A percentile compares a stretch with the other conserved stretches of the same genome.
Evolutionary conservation across 148 eudicot genomes (phyloP).

Genomic region (Camellia japonica): DNA sequence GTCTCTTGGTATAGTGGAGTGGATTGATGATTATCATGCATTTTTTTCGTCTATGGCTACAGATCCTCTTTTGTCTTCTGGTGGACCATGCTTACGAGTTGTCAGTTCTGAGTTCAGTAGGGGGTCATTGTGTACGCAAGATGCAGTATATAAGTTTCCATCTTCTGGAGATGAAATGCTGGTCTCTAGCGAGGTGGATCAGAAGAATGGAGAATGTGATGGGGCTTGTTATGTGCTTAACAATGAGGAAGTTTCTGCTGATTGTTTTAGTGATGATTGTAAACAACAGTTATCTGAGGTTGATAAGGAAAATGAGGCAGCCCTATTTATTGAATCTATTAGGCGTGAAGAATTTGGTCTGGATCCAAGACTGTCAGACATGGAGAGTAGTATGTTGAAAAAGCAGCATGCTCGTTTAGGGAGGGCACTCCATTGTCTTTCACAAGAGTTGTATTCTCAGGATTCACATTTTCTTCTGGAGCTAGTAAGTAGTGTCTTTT

Average conservation of each 20-base stretch:
- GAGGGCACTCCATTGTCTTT: conserved; percentile 95
- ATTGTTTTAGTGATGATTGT: conserved; percentile 5
- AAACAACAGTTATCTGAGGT: conserved; percentile 14
- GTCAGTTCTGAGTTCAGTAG: conserved; percentile 23
- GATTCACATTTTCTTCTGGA: conserved; percentile 97
- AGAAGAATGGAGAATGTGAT: conserved; percentile 13
- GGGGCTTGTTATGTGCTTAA: neutral
- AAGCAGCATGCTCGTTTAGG: conserved; percentile 97
- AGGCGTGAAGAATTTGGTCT: conserved; percentile 90
- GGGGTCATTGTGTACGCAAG: conserved; percentile 13
- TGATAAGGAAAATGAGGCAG: conserved; percentile 42
- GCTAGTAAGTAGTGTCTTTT: conserved; percentile 48
- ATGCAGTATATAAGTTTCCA: conserved; percentile 19
- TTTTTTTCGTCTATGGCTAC: conserved; percentile 34
- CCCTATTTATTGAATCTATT: conserved; percentile 64
- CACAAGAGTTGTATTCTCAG: conserved; percentile 90
- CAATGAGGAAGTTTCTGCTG: conserved; percentile 12
- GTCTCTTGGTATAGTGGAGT: conserved; percentile 75
- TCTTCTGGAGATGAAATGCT: conserved; percentile 21
- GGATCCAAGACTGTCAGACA: conserved; percentile 53
- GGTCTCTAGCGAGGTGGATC: conserved; percentile 25
- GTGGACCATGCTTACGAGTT: conserved; percentile 27
- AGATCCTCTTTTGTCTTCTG: conserved; percentile 24
- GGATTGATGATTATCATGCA: conserved; percentile 70
- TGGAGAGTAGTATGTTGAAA: conserved; percentile 59